Evolutionary conservation across 345 rosid species (phyloP).

Genomic region (Aethionema arabicum): DNA sequence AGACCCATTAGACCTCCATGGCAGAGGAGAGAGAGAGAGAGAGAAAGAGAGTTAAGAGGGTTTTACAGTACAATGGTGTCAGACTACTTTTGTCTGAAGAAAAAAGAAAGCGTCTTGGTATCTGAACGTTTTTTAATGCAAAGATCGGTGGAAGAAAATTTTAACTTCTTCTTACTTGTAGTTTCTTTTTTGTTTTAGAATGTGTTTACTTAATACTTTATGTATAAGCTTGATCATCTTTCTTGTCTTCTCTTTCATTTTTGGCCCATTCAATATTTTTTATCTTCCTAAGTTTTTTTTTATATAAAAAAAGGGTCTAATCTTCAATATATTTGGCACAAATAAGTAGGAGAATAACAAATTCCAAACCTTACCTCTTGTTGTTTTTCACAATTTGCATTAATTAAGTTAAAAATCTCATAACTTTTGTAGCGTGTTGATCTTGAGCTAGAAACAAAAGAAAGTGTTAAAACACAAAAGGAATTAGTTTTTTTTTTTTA

Average conservation of each 20-base stretch:
- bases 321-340: slow-evolving; percentile 18
- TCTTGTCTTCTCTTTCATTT: slow-evolving; percentile 28
- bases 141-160: slow-evolving; percentile 35
- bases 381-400: slow-evolving; percentile 8
- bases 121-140: slow-evolving; percentile 30
- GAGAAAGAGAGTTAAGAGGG: slow-evolving; percentile 9
- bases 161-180: slow-evolving; percentile 35
- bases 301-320: not conserved
- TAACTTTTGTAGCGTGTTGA: not conserved
- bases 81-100: slow-evolving; percentile 23
- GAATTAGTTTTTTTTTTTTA: slow-evolving; percentile 3
- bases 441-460: slow-evolving; percentile 9
- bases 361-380: slow-evolving; percentile 10
- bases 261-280: slow-evolving; percentile 5
- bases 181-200: slow-evolving; percentile 29
- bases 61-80: slow-evolving; percentile 28
- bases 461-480: slow-evolving; percentile 14
- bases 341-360: slow-evolving; percentile 21
- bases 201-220: slow-evolving; percentile 29
- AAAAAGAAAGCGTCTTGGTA: slow-evolving; percentile 33
- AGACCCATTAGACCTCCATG: slow-evolving; percentile 42
- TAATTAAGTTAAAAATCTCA: not conserved
- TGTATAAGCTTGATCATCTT: slow-evolving; percentile 6
- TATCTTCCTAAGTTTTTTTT: not conserved
- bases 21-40: slow-evolving; percentile 13